These are phyloP conservation scores for Rosa lucieae DNA, from an alignment of 306 rosid genomes.

Conservation along the genomic window DNA sequence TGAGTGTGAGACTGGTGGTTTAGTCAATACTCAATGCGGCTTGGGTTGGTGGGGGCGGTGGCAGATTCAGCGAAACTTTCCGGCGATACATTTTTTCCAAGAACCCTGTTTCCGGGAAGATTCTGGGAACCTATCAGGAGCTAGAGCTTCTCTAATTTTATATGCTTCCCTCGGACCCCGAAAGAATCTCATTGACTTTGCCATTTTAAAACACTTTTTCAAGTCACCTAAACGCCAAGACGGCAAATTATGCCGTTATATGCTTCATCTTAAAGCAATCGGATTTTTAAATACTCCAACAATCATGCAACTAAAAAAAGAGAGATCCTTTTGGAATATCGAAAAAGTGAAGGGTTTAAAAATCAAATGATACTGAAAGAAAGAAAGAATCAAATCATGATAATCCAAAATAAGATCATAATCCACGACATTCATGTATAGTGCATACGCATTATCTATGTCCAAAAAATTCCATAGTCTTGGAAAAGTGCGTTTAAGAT, in stretches of 20 bases:
- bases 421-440: not conserved
- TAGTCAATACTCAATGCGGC: slow-evolving; percentile 9
- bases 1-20: not conserved
- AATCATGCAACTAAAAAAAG: not conserved
- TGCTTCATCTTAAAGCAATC: not conserved
- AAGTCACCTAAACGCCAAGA: not conserved
- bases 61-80: slow-evolving; percentile 24
- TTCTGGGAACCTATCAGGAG: slow-evolving; percentile 22
- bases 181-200: not conserved
- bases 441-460: not conserved
- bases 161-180: not conserved
- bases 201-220: not conserved
- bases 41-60: not conserved
- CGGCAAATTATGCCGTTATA: not conserved
- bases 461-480: not conserved
- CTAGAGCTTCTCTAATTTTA: not conserved
- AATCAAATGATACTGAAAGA: not conserved
- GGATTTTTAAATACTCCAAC: not conserved
- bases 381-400: not conserved
- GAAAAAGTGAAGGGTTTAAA: not conserved
- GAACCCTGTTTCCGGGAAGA: slow-evolving; percentile 36
- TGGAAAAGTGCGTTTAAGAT: not conserved
- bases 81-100: slow-evolving; percentile 9
- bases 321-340: not conserved
- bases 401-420: not conserved